phyloP scores from a whole-genome alignment of 352 stramenopile genomes.

The Phytopythium aichiense region DNA sequence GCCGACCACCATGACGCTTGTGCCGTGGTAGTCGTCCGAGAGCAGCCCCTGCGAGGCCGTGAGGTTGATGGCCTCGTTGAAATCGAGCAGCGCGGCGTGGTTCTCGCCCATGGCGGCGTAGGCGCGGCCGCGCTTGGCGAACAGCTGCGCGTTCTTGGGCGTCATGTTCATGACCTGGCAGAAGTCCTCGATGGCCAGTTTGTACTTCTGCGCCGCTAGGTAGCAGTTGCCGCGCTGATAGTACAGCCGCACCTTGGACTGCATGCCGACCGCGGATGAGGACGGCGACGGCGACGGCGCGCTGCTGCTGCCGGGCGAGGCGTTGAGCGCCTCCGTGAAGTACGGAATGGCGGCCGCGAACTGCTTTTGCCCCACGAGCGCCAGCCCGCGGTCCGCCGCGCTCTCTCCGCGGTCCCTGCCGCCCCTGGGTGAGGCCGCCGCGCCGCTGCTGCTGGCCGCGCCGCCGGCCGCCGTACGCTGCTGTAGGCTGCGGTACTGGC shows the following conservation, averaged over 20 bases:
- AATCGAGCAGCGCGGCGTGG: constrained; percentile 56
- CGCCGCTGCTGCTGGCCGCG: constrained; percentile 9
- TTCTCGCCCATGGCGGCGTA: constrained; percentile 52
- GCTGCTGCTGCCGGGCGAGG: not conserved
- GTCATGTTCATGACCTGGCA: constrained; percentile 63
- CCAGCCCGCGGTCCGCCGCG: constrained; percentile 30
- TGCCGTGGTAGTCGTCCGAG: constrained; percentile 13
- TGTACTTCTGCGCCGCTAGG: constrained; percentile 46
- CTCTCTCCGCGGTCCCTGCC: not conserved
- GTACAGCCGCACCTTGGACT: constrained; percentile 49
- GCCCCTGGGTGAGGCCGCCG: constrained; percentile 1
- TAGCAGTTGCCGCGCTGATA: constrained; percentile 61
- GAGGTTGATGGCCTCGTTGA: constrained; percentile 55
- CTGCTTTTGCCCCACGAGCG: constrained; percentile 54
- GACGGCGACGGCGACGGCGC: not conserved
- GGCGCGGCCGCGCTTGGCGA: constrained; percentile 58
- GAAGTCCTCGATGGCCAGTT: constrained; percentile 69
- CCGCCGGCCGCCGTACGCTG: constrained; percentile 11
- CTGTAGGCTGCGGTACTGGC: constrained; percentile 64
- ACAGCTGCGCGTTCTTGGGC: constrained; percentile 60
- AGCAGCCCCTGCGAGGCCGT: constrained; percentile 30
- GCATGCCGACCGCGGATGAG: constrained; percentile 4
- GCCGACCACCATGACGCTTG: constrained; percentile 16
- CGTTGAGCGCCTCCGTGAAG: constrained; percentile 47
- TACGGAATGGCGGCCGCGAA: constrained; percentile 50